Percentiles rank a stretch among this genome's conserved stretches.
Conservation (phyloP, 345 rosid genomes). For the Lagerstroemia speciosa region DNA sequence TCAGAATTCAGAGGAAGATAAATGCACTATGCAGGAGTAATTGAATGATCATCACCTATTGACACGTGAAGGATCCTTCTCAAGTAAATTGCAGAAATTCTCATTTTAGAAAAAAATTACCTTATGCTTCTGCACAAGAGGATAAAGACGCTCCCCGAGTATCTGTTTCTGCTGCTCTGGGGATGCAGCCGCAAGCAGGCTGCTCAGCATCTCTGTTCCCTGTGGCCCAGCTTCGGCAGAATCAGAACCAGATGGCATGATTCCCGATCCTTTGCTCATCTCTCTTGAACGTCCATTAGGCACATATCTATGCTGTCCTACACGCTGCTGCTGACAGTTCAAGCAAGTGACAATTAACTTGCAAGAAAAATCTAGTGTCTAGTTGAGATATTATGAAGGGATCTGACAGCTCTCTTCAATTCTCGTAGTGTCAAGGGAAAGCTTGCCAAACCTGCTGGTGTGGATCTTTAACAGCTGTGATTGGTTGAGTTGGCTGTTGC, state of each 20-base stretch:
- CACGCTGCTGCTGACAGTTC: slow-evolving; percentile 13
- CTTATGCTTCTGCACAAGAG: slow-evolving; percentile 54
- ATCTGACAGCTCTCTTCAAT: too few species aligned
- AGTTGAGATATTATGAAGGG: neutral
- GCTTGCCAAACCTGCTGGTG: slow-evolving; percentile 35
- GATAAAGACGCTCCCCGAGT: slow-evolving; percentile 55
- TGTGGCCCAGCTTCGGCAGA: slow-evolving; percentile 22
- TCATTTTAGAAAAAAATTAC: slow-evolving; percentile 14
- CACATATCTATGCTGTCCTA: slow-evolving; percentile 29
- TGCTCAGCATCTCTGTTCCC: slow-evolving; percentile 43
- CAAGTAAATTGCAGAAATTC: neutral
- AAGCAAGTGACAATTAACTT: neutral
- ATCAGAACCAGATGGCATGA: slow-evolving; percentile 17
- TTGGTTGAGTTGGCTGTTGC: slow-evolving; percentile 32
- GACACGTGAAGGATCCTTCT: neutral
- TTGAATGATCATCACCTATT: neutral
- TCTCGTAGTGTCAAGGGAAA: neutral
- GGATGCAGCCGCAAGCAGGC: slow-evolving; percentile 51
- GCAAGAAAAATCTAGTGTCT: neutral
- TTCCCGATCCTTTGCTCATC: slow-evolving; percentile 27
- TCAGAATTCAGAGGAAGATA: neutral
- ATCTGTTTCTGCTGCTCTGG: slow-evolving; percentile 53
- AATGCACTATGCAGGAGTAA: neutral
- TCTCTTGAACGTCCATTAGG: slow-evolving; percentile 36
- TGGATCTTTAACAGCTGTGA: slow-evolving; percentile 36